Conservation (phyloP, 805 yeast genomes). For the Wickerhamiella galacta region DNA sequence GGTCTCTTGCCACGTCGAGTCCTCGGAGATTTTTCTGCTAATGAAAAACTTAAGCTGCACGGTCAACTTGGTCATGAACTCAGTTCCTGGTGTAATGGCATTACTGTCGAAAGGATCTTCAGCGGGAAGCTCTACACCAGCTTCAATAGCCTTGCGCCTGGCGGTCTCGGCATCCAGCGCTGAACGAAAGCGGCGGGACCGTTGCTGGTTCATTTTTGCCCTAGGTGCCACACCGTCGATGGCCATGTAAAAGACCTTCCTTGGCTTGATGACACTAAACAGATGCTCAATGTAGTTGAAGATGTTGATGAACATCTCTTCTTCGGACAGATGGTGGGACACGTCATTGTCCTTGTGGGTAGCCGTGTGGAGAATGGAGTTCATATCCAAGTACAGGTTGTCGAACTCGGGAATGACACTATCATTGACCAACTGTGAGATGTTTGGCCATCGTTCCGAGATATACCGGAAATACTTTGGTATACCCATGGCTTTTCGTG, state of each 20-base stretch:
- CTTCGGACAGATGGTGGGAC: conserved; percentile 57
- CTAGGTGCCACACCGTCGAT: conserved; percentile 99
- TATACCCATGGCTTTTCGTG: conserved; percentile 44
- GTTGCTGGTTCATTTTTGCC: conserved; percentile 94
- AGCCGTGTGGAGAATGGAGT: conserved; percentile 82
- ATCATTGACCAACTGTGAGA: conserved; percentile 70
- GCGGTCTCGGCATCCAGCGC: conserved; percentile 80
- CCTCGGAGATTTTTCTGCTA: conserved; percentile 73
- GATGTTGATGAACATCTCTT: conserved; percentile 81
- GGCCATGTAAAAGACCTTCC: conserved; percentile 84
- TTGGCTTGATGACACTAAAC: conserved; percentile 72
- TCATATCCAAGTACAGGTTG: conserved; percentile 91
- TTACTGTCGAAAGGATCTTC: conserved; percentile 88
- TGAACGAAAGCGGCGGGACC: conserved; percentile 82
- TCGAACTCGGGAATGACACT: conserved; percentile 85
- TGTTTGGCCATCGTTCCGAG: conserved; percentile 97
- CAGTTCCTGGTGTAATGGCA: conserved; percentile 95
- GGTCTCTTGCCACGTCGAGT: conserved; percentile 68
- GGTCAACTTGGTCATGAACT: conserved; percentile 82
- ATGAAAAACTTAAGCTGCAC: conserved; percentile 70
- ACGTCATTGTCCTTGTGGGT: conserved; percentile 69
- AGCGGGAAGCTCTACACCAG: conserved; percentile 54
- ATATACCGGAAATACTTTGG: conserved; percentile 94
- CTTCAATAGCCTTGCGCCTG: conserved; percentile 50
- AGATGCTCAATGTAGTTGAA: conserved; percentile 89